A percentile compares a stretch with the other conserved stretches of the same genome.
These are phyloP conservation scores for Ophiocordyceps unilateralis DNA, from an alignment of 2,329 filamentous ascomycete species.

Conservation along the genomic window DNA sequence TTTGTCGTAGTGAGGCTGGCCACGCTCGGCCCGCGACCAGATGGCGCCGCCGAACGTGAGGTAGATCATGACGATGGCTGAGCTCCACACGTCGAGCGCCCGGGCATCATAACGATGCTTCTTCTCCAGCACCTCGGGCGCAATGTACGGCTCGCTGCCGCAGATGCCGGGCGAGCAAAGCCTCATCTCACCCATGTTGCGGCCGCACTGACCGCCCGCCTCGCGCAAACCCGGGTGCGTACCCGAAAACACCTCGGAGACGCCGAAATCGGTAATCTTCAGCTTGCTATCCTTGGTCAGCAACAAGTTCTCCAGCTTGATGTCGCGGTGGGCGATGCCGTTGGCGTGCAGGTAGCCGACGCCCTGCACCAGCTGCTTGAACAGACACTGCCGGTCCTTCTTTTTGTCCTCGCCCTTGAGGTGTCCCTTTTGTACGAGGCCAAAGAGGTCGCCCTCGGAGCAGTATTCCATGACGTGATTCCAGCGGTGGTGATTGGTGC, in stretches of 20 bases:
- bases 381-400: constrained; percentile 62
- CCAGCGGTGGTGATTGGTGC: constrained; percentile 58
- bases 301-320: constrained; percentile 78
- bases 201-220: constrained; percentile 55
- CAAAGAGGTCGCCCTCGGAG: constrained; percentile 63
- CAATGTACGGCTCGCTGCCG: constrained; percentile 73
- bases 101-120: constrained; percentile 52
- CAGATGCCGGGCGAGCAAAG: constrained; percentile 66
- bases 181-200: constrained; percentile 53
- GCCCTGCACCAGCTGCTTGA: constrained; percentile 76
- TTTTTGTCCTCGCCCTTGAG: constrained; percentile 46
- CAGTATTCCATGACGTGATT: constrained; percentile 93
- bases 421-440: constrained; percentile 53
- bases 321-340: constrained; percentile 78
- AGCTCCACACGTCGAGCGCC: constrained; percentile 71
- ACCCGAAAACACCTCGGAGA: constrained; percentile 71
- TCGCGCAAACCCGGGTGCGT: constrained; percentile 63
- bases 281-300: constrained; percentile 64
- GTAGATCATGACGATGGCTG: constrained; percentile 66
- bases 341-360: constrained; percentile 67
- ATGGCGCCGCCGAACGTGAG: constrained; percentile 56
- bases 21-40: constrained; percentile 51
- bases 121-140: constrained; percentile 66
- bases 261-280: constrained; percentile 85
- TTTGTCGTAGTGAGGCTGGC: constrained; percentile 41